A percentile compares a stretch with the other conserved stretches of the same genome.
phyloP scores from a whole-genome alignment of 75 land plant species.

The Cupressus sempervirens region DNA sequence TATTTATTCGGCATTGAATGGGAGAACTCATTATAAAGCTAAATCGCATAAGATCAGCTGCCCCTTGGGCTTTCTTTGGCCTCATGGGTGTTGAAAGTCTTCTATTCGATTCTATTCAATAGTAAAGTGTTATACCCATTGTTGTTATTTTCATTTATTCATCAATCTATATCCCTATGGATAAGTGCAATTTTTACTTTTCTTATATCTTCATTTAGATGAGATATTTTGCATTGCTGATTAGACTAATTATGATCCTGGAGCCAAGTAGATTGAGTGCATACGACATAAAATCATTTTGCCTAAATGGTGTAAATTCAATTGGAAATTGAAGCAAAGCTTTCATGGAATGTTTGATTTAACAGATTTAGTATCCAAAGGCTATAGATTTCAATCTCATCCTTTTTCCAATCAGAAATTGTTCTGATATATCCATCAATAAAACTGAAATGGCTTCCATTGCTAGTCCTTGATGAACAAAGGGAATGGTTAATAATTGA shows the following conservation, averaged over 20 bases:
- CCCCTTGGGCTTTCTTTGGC: too few species aligned
- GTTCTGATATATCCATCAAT: not conserved
- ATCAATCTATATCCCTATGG: not conserved
- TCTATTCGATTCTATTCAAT: not conserved
- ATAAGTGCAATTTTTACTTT: not conserved
- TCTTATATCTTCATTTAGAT: not conserved
- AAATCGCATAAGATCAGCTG: too few species aligned
- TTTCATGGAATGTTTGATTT: not conserved
- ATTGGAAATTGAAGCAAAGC: not conserved
- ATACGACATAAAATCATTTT: not conserved
- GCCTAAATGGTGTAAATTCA: not conserved
- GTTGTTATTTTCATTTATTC: not conserved
- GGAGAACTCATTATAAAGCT: too few species aligned
- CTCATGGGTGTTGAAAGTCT: too few species aligned
- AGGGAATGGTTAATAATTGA: not conserved
- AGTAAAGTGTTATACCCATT: not conserved
- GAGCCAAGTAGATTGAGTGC: not conserved
- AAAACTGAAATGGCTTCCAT: not conserved
- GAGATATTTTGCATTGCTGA: not conserved
- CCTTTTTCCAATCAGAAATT: not conserved
- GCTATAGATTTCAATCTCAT: not conserved
- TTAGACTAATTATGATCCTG: not conserved
- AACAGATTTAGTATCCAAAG: not conserved
- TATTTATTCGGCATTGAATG: too few species aligned
- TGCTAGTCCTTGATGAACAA: not conserved